Conservation (phyloP, 345 rosid genomes). For the Microthlaspi erraticum region DNA sequence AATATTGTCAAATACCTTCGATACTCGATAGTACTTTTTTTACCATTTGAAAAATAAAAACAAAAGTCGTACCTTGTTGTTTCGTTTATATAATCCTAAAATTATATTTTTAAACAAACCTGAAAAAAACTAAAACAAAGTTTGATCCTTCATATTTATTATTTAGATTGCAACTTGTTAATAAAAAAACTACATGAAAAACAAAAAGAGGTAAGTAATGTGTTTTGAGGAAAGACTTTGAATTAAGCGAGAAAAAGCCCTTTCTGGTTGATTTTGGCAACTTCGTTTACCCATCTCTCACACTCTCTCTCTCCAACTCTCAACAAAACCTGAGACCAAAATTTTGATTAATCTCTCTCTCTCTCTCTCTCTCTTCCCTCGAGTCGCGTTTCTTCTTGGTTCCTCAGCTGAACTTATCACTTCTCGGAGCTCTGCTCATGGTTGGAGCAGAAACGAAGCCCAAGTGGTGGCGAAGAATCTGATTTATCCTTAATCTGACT, state of each 20-base stretch:
- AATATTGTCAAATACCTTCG: too few species aligned
- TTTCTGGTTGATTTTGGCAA: constrained; percentile 31
- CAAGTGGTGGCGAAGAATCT: background rate
- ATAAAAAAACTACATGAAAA: background rate
- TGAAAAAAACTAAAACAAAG: too few species aligned
- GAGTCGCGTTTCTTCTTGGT: constrained; percentile 1
- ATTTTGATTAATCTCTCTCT: background rate
- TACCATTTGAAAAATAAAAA: too few species aligned
- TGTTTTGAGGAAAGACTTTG: constrained; percentile 21
- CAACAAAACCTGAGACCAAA: constrained; percentile 27
- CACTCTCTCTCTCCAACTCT: constrained; percentile 40
- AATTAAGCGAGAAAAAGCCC: constrained; percentile 26
- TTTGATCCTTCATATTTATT: background rate
- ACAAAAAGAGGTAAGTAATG: too few species aligned
- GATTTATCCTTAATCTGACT: constrained; percentile 32
- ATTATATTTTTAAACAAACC: too few species aligned
- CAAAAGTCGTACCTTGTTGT: too few species aligned
- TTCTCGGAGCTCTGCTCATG: constrained; percentile 12
- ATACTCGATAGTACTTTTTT: too few species aligned
- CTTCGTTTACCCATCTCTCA: constrained; percentile 37
- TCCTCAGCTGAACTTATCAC: constrained; percentile 19
- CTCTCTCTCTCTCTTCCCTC: constrained; percentile 21
- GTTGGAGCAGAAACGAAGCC: constrained; percentile 18
- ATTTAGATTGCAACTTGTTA: constrained; percentile 11
- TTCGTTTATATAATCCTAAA: too few species aligned